A percentile compares a stretch with the other conserved stretches of the same genome.
These are phyloP conservation scores for Blastomyces emzantsi DNA, from an alignment of 2,329 filamentous ascomycete species.

Conservation along the genomic window DNA sequence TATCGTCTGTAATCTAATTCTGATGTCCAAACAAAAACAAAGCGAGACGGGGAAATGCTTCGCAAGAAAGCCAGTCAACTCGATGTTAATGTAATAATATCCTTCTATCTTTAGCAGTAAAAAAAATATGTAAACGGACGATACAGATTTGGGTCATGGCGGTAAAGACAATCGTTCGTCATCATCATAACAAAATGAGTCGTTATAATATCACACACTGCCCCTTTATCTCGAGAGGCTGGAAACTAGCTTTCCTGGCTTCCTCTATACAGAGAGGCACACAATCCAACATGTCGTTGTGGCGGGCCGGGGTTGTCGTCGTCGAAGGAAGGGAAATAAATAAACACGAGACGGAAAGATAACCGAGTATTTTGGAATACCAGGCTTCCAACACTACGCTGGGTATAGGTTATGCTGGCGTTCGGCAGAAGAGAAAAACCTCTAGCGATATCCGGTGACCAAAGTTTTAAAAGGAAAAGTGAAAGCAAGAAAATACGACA, in stretches of 20 bases:
- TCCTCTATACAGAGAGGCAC: not conserved
- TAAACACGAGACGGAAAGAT: not conserved
- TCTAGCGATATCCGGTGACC: not conserved
- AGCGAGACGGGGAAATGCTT: not conserved
- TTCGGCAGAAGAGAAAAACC: not conserved
- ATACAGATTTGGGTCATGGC: not conserved
- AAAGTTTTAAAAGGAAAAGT: not conserved
- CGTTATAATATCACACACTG: not conserved
- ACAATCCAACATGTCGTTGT: not conserved
- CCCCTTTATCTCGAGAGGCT: not conserved
- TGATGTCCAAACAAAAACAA: not conserved
- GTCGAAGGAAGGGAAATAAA: not conserved
- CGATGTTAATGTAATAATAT: not conserved
- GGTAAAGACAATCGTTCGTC: constrained; percentile 4
- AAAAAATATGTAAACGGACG: not conserved
- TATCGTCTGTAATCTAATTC: not conserved
- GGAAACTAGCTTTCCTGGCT: not conserved
- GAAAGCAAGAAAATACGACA: not conserved
- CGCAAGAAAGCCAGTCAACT: not conserved
- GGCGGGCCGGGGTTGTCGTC: not conserved
- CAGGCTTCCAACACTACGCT: not conserved
- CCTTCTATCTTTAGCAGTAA: not conserved
- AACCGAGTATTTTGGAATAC: not conserved
- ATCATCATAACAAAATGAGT: constrained; percentile 6
- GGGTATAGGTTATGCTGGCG: not conserved